Base-by-base conservation (phyloP, 225 moss, liverwort and hornwort species). In the Antitrichia curtipendula region DNA sequence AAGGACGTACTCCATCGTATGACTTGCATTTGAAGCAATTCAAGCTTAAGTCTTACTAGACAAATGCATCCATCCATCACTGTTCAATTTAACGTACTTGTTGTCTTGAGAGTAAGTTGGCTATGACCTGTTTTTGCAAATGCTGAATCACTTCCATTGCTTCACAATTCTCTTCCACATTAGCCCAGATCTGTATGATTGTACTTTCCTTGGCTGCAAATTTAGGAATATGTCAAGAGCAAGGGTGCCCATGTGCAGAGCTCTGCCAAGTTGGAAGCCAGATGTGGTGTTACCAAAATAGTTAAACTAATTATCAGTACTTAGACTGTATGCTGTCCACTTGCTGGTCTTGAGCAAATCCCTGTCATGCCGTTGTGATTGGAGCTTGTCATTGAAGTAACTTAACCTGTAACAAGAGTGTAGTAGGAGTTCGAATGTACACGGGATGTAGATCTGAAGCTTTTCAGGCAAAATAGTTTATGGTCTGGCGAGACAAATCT, bases 401-500 rank as follows among this genome's bases (percentile, higher is more conserved):
- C 24, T 43, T 25, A 72, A 71, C 3, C 28, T 43, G 28, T 45
- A 10, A 27, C 16, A 43, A 6, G 6, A 72, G 17, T 6, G 10
- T 28, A 45, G 4, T 3, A 47, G 18, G 10, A 45, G 17, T 2
- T 0, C 1, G 72, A 28, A 27, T 72, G 23, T 72, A 45, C 1
- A 72, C 0, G 0, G 0, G 45, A 10, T 6, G 3, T 45, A 28
- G 5, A 19, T 73, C 6, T 73, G 15, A 73, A 6, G 24, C 47
- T 47, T 47, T 73, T 73, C 47, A 72, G 72, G 9, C 72, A 17
- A 28, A 28, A 21, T 22, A 22, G 12, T 12, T 66, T 66, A 66
- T 23, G 12, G 7, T 3, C 0, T 38, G 3, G 7, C 0, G 0
- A 68, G 68, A 38, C 4, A 2, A 38, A 22, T 38, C 4, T 23